Conservation (phyloP, 129 eudicot genomes). For the Ambrosia artemisiifolia region DNA sequence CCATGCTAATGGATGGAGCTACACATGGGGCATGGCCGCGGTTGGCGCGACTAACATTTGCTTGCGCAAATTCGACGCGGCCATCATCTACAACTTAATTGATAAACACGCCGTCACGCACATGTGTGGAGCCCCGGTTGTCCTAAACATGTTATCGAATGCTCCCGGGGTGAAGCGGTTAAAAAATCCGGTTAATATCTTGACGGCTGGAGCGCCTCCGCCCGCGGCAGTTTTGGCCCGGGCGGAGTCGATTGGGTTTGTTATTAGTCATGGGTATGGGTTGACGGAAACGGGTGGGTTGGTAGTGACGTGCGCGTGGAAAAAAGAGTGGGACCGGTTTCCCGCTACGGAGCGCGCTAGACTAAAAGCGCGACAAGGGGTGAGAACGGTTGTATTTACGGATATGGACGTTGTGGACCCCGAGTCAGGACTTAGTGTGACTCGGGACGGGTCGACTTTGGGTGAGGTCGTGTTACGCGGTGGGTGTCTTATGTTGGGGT, state of each 20-base stretch:
- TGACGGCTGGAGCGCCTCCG: constrained; percentile 59
- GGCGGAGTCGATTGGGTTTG: constrained; percentile 45
- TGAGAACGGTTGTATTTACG: constrained; percentile 36
- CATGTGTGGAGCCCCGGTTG: constrained; percentile 62
- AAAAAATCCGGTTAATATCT: constrained; percentile 33
- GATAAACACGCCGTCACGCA: constrained; percentile 40
- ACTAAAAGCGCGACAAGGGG: constrained; percentile 49
- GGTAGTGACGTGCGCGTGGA: constrained; percentile 52
- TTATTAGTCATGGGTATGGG: constrained; percentile 53
- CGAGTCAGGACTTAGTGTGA: constrained; percentile 33
- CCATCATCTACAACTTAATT: constrained; percentile 24
- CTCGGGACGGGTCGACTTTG: constrained; percentile 32
- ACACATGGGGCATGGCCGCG: constrained; percentile 55
- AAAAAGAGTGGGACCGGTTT: constrained; percentile 34
- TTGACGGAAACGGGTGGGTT: constrained; percentile 51
- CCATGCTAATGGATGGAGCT: constrained; percentile 61
- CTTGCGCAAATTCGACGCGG: constrained; percentile 47
- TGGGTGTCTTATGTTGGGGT: constrained; percentile 48
- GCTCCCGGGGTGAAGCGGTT: constrained; percentile 17
- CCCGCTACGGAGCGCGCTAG: constrained; percentile 45
- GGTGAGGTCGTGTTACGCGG: constrained; percentile 53
- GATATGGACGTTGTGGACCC: constrained; percentile 41
- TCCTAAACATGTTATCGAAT: constrained; percentile 51
- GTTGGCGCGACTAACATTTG: constrained; percentile 49
- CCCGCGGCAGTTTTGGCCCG: constrained; percentile 41